Conservation (phyloP, 768 basidiomycete species). For the Candolleomyces efflorescens region DNA sequence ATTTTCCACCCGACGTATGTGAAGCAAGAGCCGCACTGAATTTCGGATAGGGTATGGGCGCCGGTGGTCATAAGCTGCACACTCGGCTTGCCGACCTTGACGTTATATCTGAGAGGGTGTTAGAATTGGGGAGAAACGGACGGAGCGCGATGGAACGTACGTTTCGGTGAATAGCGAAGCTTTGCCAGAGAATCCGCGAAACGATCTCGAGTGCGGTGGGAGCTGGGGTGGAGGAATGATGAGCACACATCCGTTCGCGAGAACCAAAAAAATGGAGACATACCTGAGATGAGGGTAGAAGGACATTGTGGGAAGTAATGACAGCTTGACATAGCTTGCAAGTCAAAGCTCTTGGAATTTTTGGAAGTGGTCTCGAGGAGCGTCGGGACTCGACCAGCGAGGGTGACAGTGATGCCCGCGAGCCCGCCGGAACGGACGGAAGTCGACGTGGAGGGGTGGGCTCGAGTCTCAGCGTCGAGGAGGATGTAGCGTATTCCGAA, state of each 20-base stretch:
- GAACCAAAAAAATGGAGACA: neutral
- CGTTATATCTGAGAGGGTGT: slow-evolving; percentile 38
- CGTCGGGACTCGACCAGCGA: slow-evolving; percentile 15
- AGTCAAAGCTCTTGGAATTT: slow-evolving; percentile 39
- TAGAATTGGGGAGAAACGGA: slow-evolving; percentile 3
- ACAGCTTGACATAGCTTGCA: slow-evolving; percentile 44
- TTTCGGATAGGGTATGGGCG: slow-evolving; percentile 58
- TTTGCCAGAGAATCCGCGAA: slow-evolving; percentile 54
- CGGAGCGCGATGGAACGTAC: slow-evolving; percentile 31
- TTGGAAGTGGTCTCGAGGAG: slow-evolving; percentile 43
- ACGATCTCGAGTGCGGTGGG: slow-evolving; percentile 41
- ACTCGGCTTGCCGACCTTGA: slow-evolving; percentile 37
- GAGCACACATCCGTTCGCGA: neutral
- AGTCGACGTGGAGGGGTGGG: slow-evolving; percentile 10
- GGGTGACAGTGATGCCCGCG: slow-evolving; percentile 7
- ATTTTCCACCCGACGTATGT: slow-evolving; percentile 63
- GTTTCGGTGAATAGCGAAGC: slow-evolving; percentile 55
- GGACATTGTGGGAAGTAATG: slow-evolving; percentile 40
- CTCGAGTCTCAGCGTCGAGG: slow-evolving; percentile 4
- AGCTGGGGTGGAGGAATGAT: slow-evolving; percentile 26
- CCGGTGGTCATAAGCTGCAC: slow-evolving; percentile 61
- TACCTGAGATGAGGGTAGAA: slow-evolving; percentile 28
- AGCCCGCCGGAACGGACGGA: slow-evolving; percentile 13
- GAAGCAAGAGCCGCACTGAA: slow-evolving; percentile 45
- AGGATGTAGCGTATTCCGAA: slow-evolving; percentile 1